Conservation (phyloP, 345 rosid genomes). For the Salix dunnii region DNA sequence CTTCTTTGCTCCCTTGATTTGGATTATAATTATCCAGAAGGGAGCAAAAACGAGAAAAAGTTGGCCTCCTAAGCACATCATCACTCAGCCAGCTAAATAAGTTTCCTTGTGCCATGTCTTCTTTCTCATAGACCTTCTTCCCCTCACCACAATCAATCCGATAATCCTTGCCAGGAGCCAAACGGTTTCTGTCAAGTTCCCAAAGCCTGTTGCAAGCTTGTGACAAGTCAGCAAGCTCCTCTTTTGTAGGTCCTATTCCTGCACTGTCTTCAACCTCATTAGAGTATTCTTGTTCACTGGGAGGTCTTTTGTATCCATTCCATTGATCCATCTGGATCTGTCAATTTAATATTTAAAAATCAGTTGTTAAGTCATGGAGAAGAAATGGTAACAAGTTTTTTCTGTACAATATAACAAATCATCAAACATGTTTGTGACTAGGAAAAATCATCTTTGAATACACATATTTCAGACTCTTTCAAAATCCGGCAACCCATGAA, state of each 20-base stretch:
- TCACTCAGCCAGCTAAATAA: conserved; percentile 68
- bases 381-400: not conserved
- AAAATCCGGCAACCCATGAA: not conserved
- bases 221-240: conserved; percentile 72
- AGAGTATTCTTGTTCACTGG: conserved; percentile 68
- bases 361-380: not conserved
- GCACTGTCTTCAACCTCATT: conserved; percentile 44
- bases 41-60: conserved; percentile 78
- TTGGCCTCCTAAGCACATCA: conserved; percentile 64
- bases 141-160: conserved; percentile 91
- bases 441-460: not conserved
- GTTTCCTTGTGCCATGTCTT: conserved; percentile 75
- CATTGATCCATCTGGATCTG: conserved; percentile 76
- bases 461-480: not conserved
- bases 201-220: conserved; percentile 85
- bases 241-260: conserved; percentile 51
- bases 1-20: conserved; percentile 67
- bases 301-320: conserved; percentile 62
- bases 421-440: not conserved
- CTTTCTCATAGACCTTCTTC: conserved; percentile 63
- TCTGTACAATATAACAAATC: not conserved
- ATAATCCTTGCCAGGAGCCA: conserved; percentile 76
- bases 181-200: conserved; percentile 78
- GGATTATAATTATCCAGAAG: conserved; percentile 93
- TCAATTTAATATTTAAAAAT: not conserved